These are phyloP conservation scores for Pleurotus tuber-regium DNA, from an alignment of 768 basidiomycete genomes.

Conservation along the genomic window DNA sequence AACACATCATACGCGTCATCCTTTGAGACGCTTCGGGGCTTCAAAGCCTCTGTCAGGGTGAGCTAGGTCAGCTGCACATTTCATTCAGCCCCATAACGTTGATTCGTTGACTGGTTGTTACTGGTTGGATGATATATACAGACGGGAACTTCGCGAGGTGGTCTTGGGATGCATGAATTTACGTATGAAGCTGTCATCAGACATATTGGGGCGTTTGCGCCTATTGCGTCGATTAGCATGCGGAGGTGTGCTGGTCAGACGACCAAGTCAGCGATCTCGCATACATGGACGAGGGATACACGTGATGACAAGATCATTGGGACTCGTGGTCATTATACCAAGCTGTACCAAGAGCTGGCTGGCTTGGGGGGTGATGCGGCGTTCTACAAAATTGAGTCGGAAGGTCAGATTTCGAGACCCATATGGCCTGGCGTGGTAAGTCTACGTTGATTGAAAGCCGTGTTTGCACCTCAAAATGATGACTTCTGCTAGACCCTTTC, in stretches of 20 bases:
- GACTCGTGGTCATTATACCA: conserved; percentile 60
- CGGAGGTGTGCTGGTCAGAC: conserved; percentile 80
- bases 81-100: conserved; percentile 12
- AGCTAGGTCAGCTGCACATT: conserved; percentile 47
- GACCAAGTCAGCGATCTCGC: conserved; percentile 80
- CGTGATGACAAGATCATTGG: conserved; percentile 68
- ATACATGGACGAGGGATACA: conserved; percentile 74
- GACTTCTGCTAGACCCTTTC: conserved; percentile 60
- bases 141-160: conserved; percentile 30
- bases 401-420: conserved; percentile 59
- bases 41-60: conserved; percentile 72
- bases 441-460: conserved; percentile 10
- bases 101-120: conserved; percentile 14
- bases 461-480: not conserved
- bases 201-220: conserved; percentile 66
- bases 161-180: conserved; percentile 64
- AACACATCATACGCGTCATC: conserved; percentile 75
- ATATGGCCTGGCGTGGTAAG: conserved; percentile 60
- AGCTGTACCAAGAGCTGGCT: conserved; percentile 67
- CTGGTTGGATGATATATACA: too few species aligned
- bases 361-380: conserved; percentile 80
- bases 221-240: conserved; percentile 84
- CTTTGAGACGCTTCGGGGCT: conserved; percentile 60
- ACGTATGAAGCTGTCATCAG: conserved; percentile 83
- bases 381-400: conserved; percentile 72